These are phyloP conservation scores for Tulasnella sp. DNA, from an alignment of 768 basidiomycete species.

Conservation along the genomic window DNA sequence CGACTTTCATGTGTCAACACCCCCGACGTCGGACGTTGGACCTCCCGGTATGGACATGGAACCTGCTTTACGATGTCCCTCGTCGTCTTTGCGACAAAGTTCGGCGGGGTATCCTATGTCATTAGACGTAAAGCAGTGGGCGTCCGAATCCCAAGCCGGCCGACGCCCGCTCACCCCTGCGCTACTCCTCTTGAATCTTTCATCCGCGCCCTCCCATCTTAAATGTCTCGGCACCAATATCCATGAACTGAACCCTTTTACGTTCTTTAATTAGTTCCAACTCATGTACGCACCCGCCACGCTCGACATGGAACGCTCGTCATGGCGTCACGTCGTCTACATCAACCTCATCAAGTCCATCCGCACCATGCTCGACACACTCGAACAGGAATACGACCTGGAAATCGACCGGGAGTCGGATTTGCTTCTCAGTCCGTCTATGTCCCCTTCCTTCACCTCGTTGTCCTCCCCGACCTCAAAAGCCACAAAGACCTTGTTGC, in stretches of 20 bases:
- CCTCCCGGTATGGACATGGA: not conserved
- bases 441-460: not conserved
- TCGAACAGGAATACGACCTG: constrained; percentile 25
- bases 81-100: not conserved
- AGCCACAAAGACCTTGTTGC: not conserved
- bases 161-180: not conserved
- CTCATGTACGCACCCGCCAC: constrained; percentile 30
- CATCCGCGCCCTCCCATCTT: not conserved
- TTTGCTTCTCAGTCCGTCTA: not conserved
- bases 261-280: constrained; percentile 29
- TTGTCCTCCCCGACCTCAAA: not conserved
- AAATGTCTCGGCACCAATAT: not conserved
- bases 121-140: not conserved
- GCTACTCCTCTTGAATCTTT: not conserved
- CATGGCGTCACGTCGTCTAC: constrained; percentile 31
- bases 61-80: not conserved
- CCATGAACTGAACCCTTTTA: not conserved
- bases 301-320: constrained; percentile 28
- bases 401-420: constrained; percentile 15
- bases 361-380: constrained; percentile 29
- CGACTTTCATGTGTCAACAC: not conserved
- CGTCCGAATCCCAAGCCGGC: not conserved
- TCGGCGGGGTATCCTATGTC: not conserved
- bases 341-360: constrained; percentile 31
- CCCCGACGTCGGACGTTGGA: not conserved